Conservation (phyloP, 139 green algal genomes). For the Picochlorum sp. region DNA sequence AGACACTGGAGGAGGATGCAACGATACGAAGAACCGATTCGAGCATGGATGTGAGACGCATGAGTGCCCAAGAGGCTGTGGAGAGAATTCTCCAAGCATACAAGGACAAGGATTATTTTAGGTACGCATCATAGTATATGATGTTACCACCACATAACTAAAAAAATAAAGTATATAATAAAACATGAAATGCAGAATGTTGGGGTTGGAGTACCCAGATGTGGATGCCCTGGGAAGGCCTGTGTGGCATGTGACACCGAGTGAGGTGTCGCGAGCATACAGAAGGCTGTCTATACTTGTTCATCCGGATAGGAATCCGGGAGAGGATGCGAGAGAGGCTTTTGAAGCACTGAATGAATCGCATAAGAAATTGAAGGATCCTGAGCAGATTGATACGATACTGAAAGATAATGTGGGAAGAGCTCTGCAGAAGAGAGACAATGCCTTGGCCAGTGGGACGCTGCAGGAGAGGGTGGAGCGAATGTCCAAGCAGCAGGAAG, state of each 20-base stretch:
- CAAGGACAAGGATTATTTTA: constrained; percentile 66
- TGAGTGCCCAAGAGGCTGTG: constrained; percentile 39
- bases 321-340: constrained; percentile 37
- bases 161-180: background rate
- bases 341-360: constrained; percentile 65
- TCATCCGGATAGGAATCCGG: constrained; percentile 69
- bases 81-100: constrained; percentile 49
- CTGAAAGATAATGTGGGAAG: constrained; percentile 31
- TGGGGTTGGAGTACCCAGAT: constrained; percentile 50
- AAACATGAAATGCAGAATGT: constrained; percentile 14
- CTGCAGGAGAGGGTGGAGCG: constrained; percentile 42
- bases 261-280: constrained; percentile 58
- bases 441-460: constrained; percentile 36
- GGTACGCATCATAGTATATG: constrained; percentile 1
- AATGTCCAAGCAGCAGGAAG: constrained; percentile 35
- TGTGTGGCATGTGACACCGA: constrained; percentile 38
- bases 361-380: constrained; percentile 51
- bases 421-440: constrained; percentile 28
- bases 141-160: background rate
- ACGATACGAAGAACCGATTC: background rate
- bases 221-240: constrained; percentile 55
- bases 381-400: constrained; percentile 39
- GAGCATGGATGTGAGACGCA: constrained; percentile 10
- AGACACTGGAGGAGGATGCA: background rate
- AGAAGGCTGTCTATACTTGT: constrained; percentile 63